Conservation (phyloP, 805 yeast genomes). For the Vanderwaltozyma tropicalis region DNA sequence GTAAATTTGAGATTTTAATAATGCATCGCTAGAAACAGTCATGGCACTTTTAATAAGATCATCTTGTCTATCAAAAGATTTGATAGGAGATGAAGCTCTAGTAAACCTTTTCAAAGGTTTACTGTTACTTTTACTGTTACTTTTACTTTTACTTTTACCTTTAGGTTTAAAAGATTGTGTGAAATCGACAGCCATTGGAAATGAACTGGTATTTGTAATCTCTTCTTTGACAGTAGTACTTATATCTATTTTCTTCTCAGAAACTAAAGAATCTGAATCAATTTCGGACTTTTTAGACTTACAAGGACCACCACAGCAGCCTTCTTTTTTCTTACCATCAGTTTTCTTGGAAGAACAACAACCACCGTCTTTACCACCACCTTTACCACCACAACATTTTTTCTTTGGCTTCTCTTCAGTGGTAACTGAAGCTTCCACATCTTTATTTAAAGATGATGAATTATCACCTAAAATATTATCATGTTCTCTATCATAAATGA, state of each 20-base stretch:
- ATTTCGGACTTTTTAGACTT: slow-evolving; percentile 11
- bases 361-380: slow-evolving; percentile 9
- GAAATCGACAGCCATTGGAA: slow-evolving; percentile 30
- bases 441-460: background rate
- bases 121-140: slow-evolving; percentile 8
- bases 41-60: slow-evolving; percentile 24
- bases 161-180: slow-evolving; percentile 28
- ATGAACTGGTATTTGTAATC: background rate
- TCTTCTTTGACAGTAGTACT: background rate
- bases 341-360: slow-evolving; percentile 8
- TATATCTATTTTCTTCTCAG: slow-evolving; percentile 6
- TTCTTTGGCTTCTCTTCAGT: slow-evolving; percentile 9
- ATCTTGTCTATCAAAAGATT: slow-evolving; percentile 16
- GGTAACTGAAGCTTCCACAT: no score
- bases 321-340: slow-evolving; percentile 10
- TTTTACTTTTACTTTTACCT: slow-evolving; percentile 15
- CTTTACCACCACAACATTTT: slow-evolving; percentile 18
- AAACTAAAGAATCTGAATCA: slow-evolving; percentile 11
- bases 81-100: background rate
- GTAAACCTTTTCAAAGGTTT: slow-evolving; percentile 2
- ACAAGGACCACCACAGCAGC: slow-evolving; percentile 29
- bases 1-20: slow-evolving; percentile 46
- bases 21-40: slow-evolving; percentile 33
- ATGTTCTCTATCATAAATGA: slow-evolving; percentile 7
- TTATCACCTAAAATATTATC: slow-evolving; percentile 1